Evolutionary conservation across 2,329 filamentous ascomycete species (phyloP).

Genomic region (Aspergillus intermedius): DNA sequence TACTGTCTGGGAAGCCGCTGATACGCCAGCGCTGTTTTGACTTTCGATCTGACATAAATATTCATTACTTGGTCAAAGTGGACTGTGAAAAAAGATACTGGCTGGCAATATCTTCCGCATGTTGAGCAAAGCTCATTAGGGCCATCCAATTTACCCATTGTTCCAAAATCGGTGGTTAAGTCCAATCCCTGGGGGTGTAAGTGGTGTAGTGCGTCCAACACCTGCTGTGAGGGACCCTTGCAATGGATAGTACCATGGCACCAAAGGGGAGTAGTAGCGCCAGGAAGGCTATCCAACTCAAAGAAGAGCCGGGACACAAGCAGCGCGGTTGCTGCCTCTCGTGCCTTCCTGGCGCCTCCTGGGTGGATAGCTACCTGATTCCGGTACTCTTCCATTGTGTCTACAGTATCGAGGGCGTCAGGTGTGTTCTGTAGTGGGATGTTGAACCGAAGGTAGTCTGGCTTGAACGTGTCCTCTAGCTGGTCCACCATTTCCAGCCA

Average conservation of each 20-base stretch:
- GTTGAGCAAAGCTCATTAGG: conserved; percentile 2
- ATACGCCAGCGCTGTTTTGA: conserved; percentile 7
- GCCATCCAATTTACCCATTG: conserved; percentile 2
- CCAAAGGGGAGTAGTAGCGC: conserved; percentile 5
- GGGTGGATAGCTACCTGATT: conserved; percentile 10
- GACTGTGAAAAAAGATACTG: conserved; percentile 2
- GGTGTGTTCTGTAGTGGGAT: conserved; percentile 7
- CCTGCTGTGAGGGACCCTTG: conserved; percentile 8
- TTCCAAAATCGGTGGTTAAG: conserved; percentile 8
- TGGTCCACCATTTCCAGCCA: conserved; percentile 9
- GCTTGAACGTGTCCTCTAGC: conserved; percentile 2
- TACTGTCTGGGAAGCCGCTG: conserved; percentile 6
- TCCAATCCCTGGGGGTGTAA: conserved; percentile 11
- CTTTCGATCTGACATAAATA: conserved; percentile 5
- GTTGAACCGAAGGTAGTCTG: conserved; percentile 10
- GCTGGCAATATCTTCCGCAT: conserved; percentile 6
- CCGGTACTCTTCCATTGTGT: conserved; percentile 14
- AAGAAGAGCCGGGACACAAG: conserved; percentile 14
- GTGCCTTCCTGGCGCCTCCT: conserved; percentile 10
- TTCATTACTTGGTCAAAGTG: conserved; percentile 4
- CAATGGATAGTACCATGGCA: conserved; percentile 9
- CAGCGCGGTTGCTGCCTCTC: conserved; percentile 11
- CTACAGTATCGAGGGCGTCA: conserved; percentile 9
- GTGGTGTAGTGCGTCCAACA: conserved; percentile 8
- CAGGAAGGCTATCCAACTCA: conserved; percentile 3